Base-by-base conservation (phyloP, 805 yeast genomes). In the Suhomyces pyralidae region DNA sequence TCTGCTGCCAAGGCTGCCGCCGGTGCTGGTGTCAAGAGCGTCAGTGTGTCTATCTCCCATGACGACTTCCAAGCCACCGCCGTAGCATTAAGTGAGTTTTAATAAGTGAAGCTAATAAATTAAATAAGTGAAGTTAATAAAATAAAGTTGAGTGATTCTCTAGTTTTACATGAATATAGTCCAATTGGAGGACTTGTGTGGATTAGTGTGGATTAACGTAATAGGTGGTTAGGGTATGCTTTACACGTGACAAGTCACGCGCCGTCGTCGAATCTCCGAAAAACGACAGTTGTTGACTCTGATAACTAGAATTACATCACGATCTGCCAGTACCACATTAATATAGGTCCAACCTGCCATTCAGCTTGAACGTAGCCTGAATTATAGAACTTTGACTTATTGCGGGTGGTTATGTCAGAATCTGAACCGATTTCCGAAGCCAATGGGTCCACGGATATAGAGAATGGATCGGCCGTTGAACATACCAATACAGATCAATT, bases 61-160 rank as follows among this genome's bases (percentile, higher is more conserved):
- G 97, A 93, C 67, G 99, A 96, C 62, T 81, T 87, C 78, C 99
- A 94, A 80, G 90, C 97, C 42, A 94, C 96, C 58, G 98, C 99
- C 9, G 97, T 94, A 64, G 99, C 99, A 34, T 83, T 93, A 59
- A 78, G 83, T 60, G 82, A 81, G 65, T 81, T 78, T 20, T 20
- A n/a, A n/a, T n/a, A n/a, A n/a, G n/a, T n/a, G n/a, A n/a, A n/a
- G n/a, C n/a, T n/a, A n/a, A n/a, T n/a, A n/a, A n/a, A n/a, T n/a
- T n/a, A n/a, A n/a, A n/a, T n/a, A n/a, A n/a, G n/a, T n/a, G n/a
- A n/a, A n/a, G n/a, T n/a, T n/a, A n/a, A n/a, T n/a, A n/a, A n/a
- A n/a, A n/a, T n/a, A n/a, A n/a, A n/a, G n/a, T n/a, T n/a, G n/a
- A n/a, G n/a, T n/a, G n/a, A n/a, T n/a, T n/a, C n/a, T n/a, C n/a